These are phyloP conservation scores for Blastomyces percursus DNA, from an alignment of 2,329 filamentous ascomycete species.

Conservation along the genomic window DNA sequence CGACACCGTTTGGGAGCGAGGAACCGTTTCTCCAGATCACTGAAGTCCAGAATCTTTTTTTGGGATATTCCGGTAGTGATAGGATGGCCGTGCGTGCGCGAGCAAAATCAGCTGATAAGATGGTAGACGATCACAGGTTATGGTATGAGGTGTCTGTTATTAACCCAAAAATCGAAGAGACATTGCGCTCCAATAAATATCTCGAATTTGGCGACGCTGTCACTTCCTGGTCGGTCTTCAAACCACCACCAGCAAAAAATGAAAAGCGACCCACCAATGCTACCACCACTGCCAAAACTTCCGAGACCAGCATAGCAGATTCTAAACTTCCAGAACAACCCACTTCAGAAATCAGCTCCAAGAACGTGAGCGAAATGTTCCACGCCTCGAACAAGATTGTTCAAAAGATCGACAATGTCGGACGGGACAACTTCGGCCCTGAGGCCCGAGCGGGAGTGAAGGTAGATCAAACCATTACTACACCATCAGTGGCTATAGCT, in stretches of 20 bases:
- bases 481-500: not conserved
- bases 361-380: conserved; percentile 19
- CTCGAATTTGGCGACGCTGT: conserved; percentile 25
- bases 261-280: not conserved
- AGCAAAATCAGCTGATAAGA: conserved; percentile 18
- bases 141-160: conserved; percentile 33
- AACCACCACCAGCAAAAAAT: not conserved
- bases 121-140: conserved; percentile 24
- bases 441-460: not conserved
- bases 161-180: conserved; percentile 26
- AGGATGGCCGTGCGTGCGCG: conserved; percentile 21
- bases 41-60: conserved; percentile 31
- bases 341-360: not conserved
- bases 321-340: not conserved
- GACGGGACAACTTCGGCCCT: conserved; percentile 20
- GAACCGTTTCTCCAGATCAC: conserved; percentile 27
- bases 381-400: conserved; percentile 25
- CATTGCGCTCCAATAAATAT: conserved; percentile 23
- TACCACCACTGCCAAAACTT: conserved; percentile 5
- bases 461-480: not conserved
- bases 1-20: conserved; percentile 14
- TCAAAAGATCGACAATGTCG: conserved; percentile 29
- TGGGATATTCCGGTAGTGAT: conserved; percentile 15
- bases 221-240: not conserved
- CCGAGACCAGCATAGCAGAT: not conserved